Conservation (phyloP, 164 flowering plant genomes). For the Santalum album region DNA sequence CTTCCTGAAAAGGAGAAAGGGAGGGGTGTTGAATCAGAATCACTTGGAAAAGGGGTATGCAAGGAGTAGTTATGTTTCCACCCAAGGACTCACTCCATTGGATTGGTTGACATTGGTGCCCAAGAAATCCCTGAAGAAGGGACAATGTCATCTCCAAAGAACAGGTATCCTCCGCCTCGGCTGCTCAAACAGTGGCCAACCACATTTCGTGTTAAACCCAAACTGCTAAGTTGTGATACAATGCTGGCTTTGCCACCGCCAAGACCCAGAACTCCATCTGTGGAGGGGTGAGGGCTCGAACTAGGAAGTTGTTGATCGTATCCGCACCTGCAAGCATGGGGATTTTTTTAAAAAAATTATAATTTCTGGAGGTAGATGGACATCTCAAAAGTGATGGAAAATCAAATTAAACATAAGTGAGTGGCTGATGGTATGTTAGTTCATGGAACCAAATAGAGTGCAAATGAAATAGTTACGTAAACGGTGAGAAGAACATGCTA, state of each 20-base stretch:
- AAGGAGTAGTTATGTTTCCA: not conserved
- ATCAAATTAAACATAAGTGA: no score
- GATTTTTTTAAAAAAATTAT: no score
- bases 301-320: constrained; percentile 33
- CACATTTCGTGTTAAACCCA: constrained; percentile 30
- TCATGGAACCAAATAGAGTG: no score
- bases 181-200: constrained; percentile 54
- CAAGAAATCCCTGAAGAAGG: constrained; percentile 39
- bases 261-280: constrained; percentile 59
- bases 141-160: constrained; percentile 44
- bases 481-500: constrained; percentile 2
- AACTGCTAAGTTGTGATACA: constrained; percentile 25
- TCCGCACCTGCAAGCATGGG: constrained; percentile 42
- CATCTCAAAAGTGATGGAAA: no score
- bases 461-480: no score
- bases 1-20: constrained; percentile 22
- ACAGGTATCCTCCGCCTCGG: constrained; percentile 51
- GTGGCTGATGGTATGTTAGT: no score
- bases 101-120: constrained; percentile 26
- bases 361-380: no score
- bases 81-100: constrained; percentile 18
- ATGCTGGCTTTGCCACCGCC: constrained; percentile 46
- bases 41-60: not conserved
- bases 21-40: no score
- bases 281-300: constrained; percentile 24